Percentiles rank a stretch among this genome's conserved stretches.
These are phyloP conservation scores for Dothistroma septosporum DNA, from an alignment of 2,329 filamentous ascomycete species.

Conservation along the genomic window DNA sequence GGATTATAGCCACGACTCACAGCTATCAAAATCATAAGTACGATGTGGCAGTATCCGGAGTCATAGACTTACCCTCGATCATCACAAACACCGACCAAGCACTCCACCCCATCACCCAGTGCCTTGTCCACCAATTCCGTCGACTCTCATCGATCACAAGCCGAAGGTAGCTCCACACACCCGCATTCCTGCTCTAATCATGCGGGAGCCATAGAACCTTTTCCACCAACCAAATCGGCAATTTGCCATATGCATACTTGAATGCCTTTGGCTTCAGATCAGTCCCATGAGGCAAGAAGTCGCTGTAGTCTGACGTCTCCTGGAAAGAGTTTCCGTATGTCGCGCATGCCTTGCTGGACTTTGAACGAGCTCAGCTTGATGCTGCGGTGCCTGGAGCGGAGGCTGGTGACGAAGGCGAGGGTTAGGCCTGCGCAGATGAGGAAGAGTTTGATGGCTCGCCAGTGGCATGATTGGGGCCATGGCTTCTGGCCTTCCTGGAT, in stretches of 20 bases:
- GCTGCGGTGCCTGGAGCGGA: constrained; percentile 10
- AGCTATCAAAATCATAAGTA: constrained; percentile 2
- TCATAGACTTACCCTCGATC: constrained; percentile 13
- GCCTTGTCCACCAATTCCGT: constrained; percentile 19
- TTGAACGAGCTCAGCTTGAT: constrained; percentile 2
- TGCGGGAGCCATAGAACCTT: constrained; percentile 1
- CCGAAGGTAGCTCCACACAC: constrained; percentile 19
- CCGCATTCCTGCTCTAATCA: constrained; percentile 8
- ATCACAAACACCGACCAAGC: constrained; percentile 17
- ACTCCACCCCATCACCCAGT: constrained; percentile 19
- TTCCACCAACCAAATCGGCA: constrained; percentile 1
- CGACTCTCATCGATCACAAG: constrained; percentile 8
- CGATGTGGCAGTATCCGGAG: neutral
- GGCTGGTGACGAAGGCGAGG: neutral
- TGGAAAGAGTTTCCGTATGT: neutral
- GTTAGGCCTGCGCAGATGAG: constrained; percentile 1
- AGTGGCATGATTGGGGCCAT: neutral
- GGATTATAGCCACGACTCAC: constrained; percentile 4
- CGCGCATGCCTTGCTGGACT: neutral
- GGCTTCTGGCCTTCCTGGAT: neutral
- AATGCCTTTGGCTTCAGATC: neutral
- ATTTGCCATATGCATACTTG: constrained; percentile 5
- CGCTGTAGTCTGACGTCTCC: neutral
- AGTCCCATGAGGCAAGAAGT: neutral
- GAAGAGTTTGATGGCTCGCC: neutral